Conservation (phyloP, 345 rosid species). For the Clausena lansium region DNA sequence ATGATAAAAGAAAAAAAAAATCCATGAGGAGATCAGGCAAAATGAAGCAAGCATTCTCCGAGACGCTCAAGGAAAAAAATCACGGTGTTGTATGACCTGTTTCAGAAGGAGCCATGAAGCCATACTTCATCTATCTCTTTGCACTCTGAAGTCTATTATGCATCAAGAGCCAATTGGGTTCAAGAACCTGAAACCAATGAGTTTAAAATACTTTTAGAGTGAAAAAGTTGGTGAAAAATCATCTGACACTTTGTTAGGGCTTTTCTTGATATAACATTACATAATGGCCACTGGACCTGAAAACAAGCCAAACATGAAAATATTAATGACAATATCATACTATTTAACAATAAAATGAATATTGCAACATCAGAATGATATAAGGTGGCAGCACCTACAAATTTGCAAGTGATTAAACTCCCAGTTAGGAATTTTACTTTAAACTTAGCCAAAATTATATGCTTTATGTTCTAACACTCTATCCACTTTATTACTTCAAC, state of each 20-base stretch:
- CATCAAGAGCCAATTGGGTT: conserved; percentile 99
- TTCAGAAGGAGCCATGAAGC: too few relatives aligned
- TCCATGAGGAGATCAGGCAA: too few relatives aligned
- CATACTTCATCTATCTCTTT: too few relatives aligned
- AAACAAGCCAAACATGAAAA: conserved; percentile 22
- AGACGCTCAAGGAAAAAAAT: too few relatives aligned
- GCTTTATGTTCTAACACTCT: neutral
- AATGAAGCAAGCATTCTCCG: too few relatives aligned
- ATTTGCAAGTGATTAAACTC: neutral
- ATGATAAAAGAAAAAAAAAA: too few relatives aligned
- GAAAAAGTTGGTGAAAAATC: too few relatives aligned
- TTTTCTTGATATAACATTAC: conserved; percentile 84
- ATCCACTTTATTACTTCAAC: neutral
- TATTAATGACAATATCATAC: neutral
- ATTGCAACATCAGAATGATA: too few relatives aligned
- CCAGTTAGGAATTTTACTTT: neutral
- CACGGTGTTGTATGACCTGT: too few relatives aligned
- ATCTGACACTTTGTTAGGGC: conserved; percentile 84
- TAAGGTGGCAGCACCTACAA: neutral
- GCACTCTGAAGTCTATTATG: too few relatives aligned
- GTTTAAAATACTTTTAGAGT: conserved; percentile 15
- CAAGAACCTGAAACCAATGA: conserved; percentile 68
- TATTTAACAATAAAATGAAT: too few relatives aligned
- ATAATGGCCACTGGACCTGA: conserved; percentile 97
- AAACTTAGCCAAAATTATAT: neutral